Base-by-base conservation (phyloP, 225 moss, liverwort and hornwort species). In the Pseudisothecium myosuroides region DNA sequence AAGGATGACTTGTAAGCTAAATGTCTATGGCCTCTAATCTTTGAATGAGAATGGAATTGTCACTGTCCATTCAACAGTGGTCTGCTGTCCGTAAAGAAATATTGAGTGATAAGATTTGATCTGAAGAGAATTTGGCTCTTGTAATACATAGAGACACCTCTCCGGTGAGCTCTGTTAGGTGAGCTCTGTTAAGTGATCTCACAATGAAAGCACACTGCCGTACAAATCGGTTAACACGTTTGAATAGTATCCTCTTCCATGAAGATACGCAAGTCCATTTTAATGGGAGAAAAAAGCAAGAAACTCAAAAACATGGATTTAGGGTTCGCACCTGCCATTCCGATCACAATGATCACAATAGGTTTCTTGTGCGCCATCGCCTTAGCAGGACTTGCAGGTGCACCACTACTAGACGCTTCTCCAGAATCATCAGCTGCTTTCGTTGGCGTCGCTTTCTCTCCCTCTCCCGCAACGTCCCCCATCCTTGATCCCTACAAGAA, bases 291-390 rank as follows among this genome's bases (percentile, higher is more conserved):
- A 29, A 55, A 86, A 32, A 41, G 39, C 8, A 47, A 58, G 34
- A n/a, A 66, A 54, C 65, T 77, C 31, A 31, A 20, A 65, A 59
- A 67, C 21, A 19, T 36, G 60, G 26, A 12, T 59, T 80, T 47
- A 21, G 80, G 17, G 7, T 20, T 41, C 88, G 45, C 72, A 95
- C 98, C 98, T 72, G 98, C 98, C 98, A 97, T 99, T n/a, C 96
- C 98, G 62, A 99, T 96, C 39, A 99, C 96, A 77, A 98, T 87
- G 65, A 96, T 89, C 73, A 97, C 97, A 49, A 92, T 90, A 47
- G 92, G 93, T 75, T 89, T 91, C 71, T 86, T 93, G 83, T 63
- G 73, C n/a, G 69, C 85, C 80, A 82, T 11, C 64, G 41, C 86
- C 65, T 86, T 86, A 31, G 63, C 79, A 82, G 90, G 86, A 36